Percentiles rank a stretch among this genome's conserved stretches.
These are phyloP conservation scores for Lathyrus oleraceus DNA, from an alignment of 306 rosid species.

Conservation along the genomic window DNA sequence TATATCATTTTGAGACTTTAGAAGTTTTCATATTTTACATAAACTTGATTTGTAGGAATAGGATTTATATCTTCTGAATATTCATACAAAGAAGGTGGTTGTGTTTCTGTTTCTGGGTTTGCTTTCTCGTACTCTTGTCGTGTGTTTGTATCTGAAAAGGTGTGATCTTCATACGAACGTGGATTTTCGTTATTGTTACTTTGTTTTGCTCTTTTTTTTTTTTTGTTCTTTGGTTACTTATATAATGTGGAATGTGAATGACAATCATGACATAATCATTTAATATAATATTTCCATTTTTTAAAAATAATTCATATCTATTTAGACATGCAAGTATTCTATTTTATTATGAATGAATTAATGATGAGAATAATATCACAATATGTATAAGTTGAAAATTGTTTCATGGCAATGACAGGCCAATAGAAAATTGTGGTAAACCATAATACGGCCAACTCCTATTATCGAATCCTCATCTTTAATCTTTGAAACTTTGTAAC, in stretches of 20 bases:
- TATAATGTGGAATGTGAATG: no score
- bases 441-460: no score
- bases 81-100: constrained; percentile 55
- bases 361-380: not conserved
- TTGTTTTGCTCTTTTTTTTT: constrained; percentile 38
- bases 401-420: constrained; percentile 47
- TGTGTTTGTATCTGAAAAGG: constrained; percentile 30
- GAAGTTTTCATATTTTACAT: no score
- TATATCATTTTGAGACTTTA: no score
- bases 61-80: constrained; percentile 55
- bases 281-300: no score
- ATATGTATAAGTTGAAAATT: constrained; percentile 2
- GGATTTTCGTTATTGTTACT: constrained; percentile 31
- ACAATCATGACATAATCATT: no score
- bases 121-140: constrained; percentile 37
- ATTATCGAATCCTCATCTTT: no score
- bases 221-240: no score
- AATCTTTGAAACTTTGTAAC: no score
- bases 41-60: not conserved
- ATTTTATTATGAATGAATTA: not conserved
- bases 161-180: constrained; percentile 42
- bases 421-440: constrained; percentile 32
- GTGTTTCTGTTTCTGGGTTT: constrained; percentile 26
- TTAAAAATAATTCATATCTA: no score
- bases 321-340: not conserved